A percentile compares a stretch with the other conserved stretches of the same genome.
Conservation (phyloP, 768 basidiomycete species). For the Vararia minispora region DNA sequence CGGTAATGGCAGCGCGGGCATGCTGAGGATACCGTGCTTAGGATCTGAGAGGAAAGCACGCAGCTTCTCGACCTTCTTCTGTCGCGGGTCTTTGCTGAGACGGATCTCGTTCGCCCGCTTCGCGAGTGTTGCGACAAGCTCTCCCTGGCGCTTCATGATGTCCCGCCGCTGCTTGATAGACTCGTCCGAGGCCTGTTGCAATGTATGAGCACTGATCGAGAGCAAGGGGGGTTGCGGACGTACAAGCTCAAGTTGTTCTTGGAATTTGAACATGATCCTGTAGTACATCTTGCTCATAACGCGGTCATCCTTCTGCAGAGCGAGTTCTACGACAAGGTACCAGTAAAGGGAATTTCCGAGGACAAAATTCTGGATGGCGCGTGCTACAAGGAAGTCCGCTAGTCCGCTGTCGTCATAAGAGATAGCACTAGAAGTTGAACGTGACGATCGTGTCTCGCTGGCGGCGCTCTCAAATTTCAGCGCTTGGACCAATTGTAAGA, state of each 20-base stretch:
- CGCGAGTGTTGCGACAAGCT: slow-evolving; percentile 78
- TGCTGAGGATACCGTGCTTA: slow-evolving; percentile 72
- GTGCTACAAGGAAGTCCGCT: slow-evolving; percentile 81
- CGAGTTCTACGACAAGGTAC: slow-evolving; percentile 97
- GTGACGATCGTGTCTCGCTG: slow-evolving; percentile 65
- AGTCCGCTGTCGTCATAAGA: slow-evolving; percentile 90
- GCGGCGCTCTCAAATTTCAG: slow-evolving; percentile 89
- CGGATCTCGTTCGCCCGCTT: slow-evolving; percentile 82
- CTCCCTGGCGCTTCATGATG: slow-evolving; percentile 83
- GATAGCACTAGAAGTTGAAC: slow-evolving; percentile 60
- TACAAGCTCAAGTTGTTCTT: slow-evolving; percentile 82
- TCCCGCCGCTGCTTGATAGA: slow-evolving; percentile 72
- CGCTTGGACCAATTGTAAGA: slow-evolving; percentile 94
- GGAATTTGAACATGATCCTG: slow-evolving; percentile 75
- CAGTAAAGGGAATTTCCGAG: slow-evolving; percentile 91
- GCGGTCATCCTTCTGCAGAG: slow-evolving; percentile 66
- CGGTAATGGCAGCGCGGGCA: slow-evolving; percentile 78
- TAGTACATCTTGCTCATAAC: slow-evolving; percentile 14
- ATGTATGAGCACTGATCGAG: no score
- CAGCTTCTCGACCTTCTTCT: slow-evolving; percentile 96
- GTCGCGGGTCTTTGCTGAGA: slow-evolving; percentile 83
- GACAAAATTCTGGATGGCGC: slow-evolving; percentile 73
- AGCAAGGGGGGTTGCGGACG: slow-evolving; percentile 5
- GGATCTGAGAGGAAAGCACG: slow-evolving; percentile 76
- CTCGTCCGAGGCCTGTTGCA: no score